A percentile compares a stretch with the other conserved stretches of the same genome.
Evolutionary conservation across 108 stramenopile species (phyloP).

Genomic region (Cylindrotheca closterium): DNA sequence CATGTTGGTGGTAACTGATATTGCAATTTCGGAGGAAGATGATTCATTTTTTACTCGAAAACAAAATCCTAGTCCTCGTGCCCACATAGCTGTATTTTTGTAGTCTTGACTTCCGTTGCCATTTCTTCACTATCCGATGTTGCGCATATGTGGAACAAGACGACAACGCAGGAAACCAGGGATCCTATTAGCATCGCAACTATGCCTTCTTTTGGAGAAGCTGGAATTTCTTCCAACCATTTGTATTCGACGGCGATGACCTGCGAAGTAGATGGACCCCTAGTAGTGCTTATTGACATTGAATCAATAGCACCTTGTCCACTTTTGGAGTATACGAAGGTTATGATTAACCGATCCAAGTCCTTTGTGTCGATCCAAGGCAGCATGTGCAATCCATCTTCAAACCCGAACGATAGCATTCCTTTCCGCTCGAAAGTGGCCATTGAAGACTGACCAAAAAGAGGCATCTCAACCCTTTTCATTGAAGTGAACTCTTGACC

Average conservation of each 20-base stretch:
- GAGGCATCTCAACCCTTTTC: neutral
- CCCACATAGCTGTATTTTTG: no score
- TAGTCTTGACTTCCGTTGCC: no score
- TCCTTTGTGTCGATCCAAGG: slow-evolving; percentile 26
- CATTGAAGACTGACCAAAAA: neutral
- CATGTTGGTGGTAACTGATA: no score
- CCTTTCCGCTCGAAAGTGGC: neutral
- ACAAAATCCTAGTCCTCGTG: no score
- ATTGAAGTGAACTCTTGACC: neutral
- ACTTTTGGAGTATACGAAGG: slow-evolving; percentile 39
- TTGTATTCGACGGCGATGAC: slow-evolving; percentile 22
- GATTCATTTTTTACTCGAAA: no score
- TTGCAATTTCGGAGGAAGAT: no score
- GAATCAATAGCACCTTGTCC: slow-evolving; percentile 37
- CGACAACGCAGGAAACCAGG: slow-evolving; percentile 23
- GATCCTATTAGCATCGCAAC: slow-evolving; percentile 30
- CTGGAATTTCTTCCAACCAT: slow-evolving; percentile 41
- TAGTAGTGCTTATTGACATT: slow-evolving; percentile 18
- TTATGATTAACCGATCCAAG: slow-evolving; percentile 22
- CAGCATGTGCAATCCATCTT: slow-evolving; percentile 30
- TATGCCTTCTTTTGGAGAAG: slow-evolving; percentile 21
- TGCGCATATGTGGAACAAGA: slow-evolving; percentile 35
- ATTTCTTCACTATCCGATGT: no score
- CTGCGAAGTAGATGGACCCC: neutral
- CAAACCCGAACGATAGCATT: slow-evolving; percentile 39